These are phyloP conservation scores for Paecilomyces formosus DNA, from an alignment of 2,329 filamentous ascomycete genomes.

Conservation along the genomic window DNA sequence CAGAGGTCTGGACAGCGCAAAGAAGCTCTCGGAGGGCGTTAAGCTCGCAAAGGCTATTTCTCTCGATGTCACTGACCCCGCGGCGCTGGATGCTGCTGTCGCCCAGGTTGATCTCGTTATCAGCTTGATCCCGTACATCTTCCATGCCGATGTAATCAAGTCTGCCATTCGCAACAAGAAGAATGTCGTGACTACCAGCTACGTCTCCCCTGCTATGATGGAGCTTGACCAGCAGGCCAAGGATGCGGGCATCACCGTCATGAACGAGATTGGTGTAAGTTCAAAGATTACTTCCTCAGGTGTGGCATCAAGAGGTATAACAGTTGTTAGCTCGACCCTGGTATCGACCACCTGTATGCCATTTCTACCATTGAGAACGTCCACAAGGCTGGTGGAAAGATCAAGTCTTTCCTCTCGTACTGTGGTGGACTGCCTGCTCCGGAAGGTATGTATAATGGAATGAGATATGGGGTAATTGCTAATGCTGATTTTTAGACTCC, in stretches of 20 bases:
- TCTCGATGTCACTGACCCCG: slow-evolving; percentile 71
- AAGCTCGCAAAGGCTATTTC: slow-evolving; percentile 68
- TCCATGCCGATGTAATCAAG: slow-evolving; percentile 85
- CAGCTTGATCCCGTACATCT: slow-evolving; percentile 83
- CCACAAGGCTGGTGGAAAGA: slow-evolving; percentile 80
- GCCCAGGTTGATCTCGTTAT: slow-evolving; percentile 73
- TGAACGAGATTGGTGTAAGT: slow-evolving; percentile 60
- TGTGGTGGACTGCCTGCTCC: slow-evolving; percentile 72
- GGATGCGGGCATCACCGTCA: slow-evolving; percentile 88
- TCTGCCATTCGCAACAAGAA: slow-evolving; percentile 89
- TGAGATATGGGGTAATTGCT: neutral
- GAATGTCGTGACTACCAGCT: slow-evolving; percentile 90
- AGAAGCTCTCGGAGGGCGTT: slow-evolving; percentile 66
- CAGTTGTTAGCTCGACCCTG: slow-evolving; percentile 9
- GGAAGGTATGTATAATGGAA: slow-evolving; percentile 39
- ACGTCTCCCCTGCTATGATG: slow-evolving; percentile 86
- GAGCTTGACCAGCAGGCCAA: slow-evolving; percentile 78
- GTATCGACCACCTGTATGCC: slow-evolving; percentile 57
- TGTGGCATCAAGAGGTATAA: neutral
- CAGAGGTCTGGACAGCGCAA: slow-evolving; percentile 68
- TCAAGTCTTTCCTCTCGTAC: slow-evolving; percentile 72
- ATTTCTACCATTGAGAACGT: slow-evolving; percentile 75
- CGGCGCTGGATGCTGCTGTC: slow-evolving; percentile 72
- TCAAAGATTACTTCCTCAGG: neutral
- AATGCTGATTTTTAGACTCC: slow-evolving; percentile 43